Conservation (phyloP, 495 filamentous ascomycete species). For the Daldinia concentrica region DNA sequence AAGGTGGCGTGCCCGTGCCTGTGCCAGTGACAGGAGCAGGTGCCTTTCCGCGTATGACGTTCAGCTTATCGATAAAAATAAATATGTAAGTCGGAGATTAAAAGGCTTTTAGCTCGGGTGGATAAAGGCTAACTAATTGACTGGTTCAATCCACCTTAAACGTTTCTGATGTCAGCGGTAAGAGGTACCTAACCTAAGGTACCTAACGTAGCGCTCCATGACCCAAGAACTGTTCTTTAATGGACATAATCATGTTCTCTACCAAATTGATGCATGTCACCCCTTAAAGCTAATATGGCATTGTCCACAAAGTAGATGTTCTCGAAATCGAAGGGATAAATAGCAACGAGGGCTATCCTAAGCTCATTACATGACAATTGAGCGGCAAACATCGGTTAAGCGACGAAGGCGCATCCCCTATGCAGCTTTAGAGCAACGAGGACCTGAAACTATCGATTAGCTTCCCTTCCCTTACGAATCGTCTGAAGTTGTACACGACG, state of each 20-base stretch:
- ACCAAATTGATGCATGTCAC: slow-evolving; percentile 2
- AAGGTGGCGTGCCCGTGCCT: slow-evolving; percentile 5
- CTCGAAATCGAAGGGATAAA: neutral
- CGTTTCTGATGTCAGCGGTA: slow-evolving; percentile 37
- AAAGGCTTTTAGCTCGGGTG: neutral
- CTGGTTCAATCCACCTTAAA: neutral
- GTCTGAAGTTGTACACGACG: neutral
- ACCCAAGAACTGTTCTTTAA: slow-evolving; percentile 1
- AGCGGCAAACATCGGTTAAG: neutral
- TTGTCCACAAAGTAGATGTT: neutral
- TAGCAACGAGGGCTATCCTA: neutral
- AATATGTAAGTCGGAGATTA: slow-evolving; percentile 5
- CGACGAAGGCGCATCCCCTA: slow-evolving; percentile 18
- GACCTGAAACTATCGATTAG: neutral
- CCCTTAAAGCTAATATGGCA: neutral
- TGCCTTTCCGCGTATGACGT: slow-evolving; percentile 28
- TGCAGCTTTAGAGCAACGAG: neutral
- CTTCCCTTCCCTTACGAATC: neutral
- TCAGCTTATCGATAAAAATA: slow-evolving; percentile 34
- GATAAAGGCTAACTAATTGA: neutral
- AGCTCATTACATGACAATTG: slow-evolving; percentile 1
- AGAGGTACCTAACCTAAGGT: no score
- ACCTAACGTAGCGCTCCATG: slow-evolving; percentile 14
- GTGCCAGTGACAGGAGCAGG: neutral
- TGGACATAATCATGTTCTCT: slow-evolving; percentile 8